Percentiles rank a stretch among this genome's conserved stretches.
Evolutionary conservation across 1,284 basidiomycete genomes (phyloP).

Genomic region (Moesziomyces parantarcticus): DNA sequence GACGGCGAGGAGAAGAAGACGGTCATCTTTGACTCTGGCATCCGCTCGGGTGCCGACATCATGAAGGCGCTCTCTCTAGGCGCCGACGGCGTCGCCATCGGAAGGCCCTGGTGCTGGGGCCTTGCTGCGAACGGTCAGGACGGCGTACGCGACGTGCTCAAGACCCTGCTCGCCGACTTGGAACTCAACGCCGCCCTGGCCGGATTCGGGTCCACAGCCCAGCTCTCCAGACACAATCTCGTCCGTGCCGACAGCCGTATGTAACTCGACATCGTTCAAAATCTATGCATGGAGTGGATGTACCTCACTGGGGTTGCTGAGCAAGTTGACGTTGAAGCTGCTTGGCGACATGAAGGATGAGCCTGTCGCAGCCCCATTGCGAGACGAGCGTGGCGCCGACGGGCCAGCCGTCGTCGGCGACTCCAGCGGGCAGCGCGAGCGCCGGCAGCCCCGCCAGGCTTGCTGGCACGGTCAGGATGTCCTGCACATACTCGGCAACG

Average conservation of each 20-base stretch:
- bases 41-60: constrained; percentile 59
- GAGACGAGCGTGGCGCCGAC: constrained; percentile 85
- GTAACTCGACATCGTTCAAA: not conserved
- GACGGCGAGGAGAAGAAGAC: constrained; percentile 46
- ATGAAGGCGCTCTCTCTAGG: constrained; percentile 62
- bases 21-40: constrained; percentile 61
- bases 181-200: constrained; percentile 46
- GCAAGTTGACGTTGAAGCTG: constrained; percentile 69
- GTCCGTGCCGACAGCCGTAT: constrained; percentile 30
- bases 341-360: constrained; percentile 75
- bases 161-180: constrained; percentile 56
- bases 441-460: constrained; percentile 89
- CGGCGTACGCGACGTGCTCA: constrained; percentile 57
- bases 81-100: constrained; percentile 61
- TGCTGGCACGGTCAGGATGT: constrained; percentile 90
- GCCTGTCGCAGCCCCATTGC: constrained; percentile 86
- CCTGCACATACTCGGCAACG: constrained; percentile 79
- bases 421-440: constrained; percentile 77
- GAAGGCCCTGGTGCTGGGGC: constrained; percentile 62
- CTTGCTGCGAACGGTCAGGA: constrained; percentile 56
- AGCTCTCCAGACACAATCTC: constrained; percentile 25
- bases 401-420: constrained; percentile 74
- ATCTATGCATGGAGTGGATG: not conserved
- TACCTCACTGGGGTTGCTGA: not conserved
- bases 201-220: constrained; percentile 22